These are phyloP conservation scores for Huntiella savannae DNA, from an alignment of 2,329 filamentous ascomycete genomes.

Conservation along the genomic window DNA sequence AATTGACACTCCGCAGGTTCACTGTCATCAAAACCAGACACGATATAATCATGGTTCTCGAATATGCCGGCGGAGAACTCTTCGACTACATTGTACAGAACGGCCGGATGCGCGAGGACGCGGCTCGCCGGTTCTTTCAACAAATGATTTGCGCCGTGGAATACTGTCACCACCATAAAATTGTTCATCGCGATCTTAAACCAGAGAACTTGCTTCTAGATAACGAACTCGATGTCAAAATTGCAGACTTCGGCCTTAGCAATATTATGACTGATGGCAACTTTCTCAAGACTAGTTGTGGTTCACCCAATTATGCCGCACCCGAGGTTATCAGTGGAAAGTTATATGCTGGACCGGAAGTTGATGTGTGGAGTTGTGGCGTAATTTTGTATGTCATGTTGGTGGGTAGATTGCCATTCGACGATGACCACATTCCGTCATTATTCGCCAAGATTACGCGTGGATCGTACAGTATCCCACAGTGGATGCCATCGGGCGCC, in stretches of 20 bases:
- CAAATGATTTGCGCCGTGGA: slow-evolving; percentile 98
- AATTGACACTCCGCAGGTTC: slow-evolving; percentile 34
- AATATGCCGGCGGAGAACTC: slow-evolving; percentile 88
- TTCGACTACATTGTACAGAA: slow-evolving; percentile 97
- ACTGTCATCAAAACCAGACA: slow-evolving; percentile 88
- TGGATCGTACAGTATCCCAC: slow-evolving; percentile 80
- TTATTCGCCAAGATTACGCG: slow-evolving; percentile 95
- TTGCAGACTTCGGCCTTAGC: slow-evolving; percentile 93
- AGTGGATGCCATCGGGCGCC: slow-evolving; percentile 75
- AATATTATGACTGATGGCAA: slow-evolving; percentile 99
- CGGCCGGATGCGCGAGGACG: slow-evolving; percentile 73
- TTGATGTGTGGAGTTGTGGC: slow-evolving; percentile 95
- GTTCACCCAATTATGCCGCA: slow-evolving; percentile 93
- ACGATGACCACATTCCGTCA: slow-evolving; percentile 95
- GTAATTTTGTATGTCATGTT: slow-evolving; percentile 76
- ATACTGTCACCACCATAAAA: slow-evolving; percentile 97
- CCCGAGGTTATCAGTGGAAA: slow-evolving; percentile 97
- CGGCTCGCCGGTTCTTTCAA: slow-evolving; percentile 96
- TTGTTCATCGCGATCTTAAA: slow-evolving; percentile 92
- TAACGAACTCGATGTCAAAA: slow-evolving; percentile 93
- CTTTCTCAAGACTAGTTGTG: slow-evolving; percentile 95
- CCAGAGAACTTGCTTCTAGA: slow-evolving; percentile 93
- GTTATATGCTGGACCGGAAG: slow-evolving; percentile 89
- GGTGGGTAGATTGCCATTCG: slow-evolving; percentile 74
- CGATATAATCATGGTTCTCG: slow-evolving; percentile 98